These are phyloP conservation scores for Bodo saltans DNA, from an alignment of 78 protist species.

Conservation along the genomic window DNA sequence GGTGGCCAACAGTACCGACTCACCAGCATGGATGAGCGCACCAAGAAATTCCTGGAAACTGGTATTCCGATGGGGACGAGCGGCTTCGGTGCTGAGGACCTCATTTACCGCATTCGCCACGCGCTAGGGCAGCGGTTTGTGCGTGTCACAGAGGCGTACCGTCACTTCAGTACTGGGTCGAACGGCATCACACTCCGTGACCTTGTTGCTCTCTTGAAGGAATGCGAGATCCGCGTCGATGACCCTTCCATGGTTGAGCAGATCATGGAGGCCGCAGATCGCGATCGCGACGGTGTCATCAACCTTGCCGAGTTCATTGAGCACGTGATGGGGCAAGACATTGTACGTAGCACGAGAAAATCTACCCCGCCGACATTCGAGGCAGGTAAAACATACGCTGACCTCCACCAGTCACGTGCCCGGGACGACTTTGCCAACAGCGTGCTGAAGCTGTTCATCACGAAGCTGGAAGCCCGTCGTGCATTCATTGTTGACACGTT, in stretches of 20 bases:
- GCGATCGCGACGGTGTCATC: constrained; percentile 29
- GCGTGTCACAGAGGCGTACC: not conserved
- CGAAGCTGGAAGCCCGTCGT: constrained; percentile 14
- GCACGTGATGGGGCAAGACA: not conserved
- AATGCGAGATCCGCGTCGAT: not conserved
- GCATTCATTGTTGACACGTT: constrained; percentile 9
- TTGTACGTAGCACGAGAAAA: not conserved
- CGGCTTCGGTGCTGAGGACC: not conserved
- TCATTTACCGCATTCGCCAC: not conserved
- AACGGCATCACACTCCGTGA: not conserved
- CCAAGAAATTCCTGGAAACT: constrained; percentile 14
- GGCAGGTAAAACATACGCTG: not conserved
- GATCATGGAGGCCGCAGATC: constrained; percentile 18
- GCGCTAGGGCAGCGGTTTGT: not conserved
- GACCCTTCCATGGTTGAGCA: not conserved
- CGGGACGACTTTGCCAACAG: not conserved
- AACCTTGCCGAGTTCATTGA: constrained; percentile 23
- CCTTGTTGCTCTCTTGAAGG: not conserved
- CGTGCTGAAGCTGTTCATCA: constrained; percentile 28
- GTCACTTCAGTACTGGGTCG: not conserved
- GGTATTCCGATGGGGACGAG: not conserved
- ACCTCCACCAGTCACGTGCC: not conserved
- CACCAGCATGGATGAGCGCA: constrained; percentile 29
- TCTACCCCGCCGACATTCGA: too few relatives aligned
- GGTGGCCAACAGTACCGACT: constrained; percentile 17